Base-by-base conservation (phyloP, 306 rosid species). In the Oxytropis ochrocephala region DNA sequence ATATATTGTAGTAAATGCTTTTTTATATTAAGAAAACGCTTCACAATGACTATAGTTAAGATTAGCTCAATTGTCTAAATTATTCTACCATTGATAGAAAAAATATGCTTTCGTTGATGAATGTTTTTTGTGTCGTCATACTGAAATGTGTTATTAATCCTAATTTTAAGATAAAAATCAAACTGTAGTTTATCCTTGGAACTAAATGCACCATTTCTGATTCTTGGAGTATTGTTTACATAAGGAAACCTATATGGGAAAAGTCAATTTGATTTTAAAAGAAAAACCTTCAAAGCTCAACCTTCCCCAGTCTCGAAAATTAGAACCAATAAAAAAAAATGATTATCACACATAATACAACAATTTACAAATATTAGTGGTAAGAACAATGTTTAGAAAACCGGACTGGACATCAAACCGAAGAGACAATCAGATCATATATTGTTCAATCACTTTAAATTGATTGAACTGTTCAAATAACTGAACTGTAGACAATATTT, bases 61-160 rank as follows among this genome's bases (percentile, higher is more conserved):
- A 56, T 39, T 54, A 55, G 46, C 36, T 46, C 38, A 49, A 72
- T 50, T 18, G 38, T 30, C 54, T 30, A 63, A 43, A 54, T 29
- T 70, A 48, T 65, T 53, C 8, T n/a, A 2, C 19, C 7, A 10
- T n/a, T 38, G 44, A 47, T 53, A n/a, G 32, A 30, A 9, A 64
- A 35, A 56, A 29, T 8, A 6, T 36, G 62, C 3, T 7, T 63
- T 21, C 33, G 11, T 12, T n/a, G 51, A 62, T 38, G 68, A 55
- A 58, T 41, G 66, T 1, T 61, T 70, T 70, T 78, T 38, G 33
- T 61, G 61, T 39, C 7, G 11, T 47, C 39, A 13, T 69, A 48
- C 18, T 56, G 41, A 30, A 32, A 36, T 54, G 68, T 19, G 12
- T 12, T 2, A 29, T 38, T 21, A 72, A 78, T 50, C 36, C 29